These are phyloP conservation scores for Hericium erinaceus DNA, from an alignment of 768 basidiomycete genomes.

Conservation along the genomic window DNA sequence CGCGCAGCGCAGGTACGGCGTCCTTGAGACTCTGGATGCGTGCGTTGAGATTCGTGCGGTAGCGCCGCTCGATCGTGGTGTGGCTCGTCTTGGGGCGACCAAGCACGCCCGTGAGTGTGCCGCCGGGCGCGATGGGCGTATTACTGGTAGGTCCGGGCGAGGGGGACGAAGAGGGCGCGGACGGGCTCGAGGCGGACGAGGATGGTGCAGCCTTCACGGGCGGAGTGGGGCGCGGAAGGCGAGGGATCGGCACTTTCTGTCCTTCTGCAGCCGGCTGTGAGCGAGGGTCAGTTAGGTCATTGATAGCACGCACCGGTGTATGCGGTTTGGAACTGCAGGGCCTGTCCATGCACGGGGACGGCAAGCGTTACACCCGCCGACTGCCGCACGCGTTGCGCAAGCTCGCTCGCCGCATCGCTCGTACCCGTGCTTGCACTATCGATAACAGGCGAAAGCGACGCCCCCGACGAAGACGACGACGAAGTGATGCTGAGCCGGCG, in stretches of 20 bases:
- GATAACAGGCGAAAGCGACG: slow-evolving; percentile 41
- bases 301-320: slow-evolving; percentile 11
- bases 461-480: slow-evolving; percentile 45
- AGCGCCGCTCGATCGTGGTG: slow-evolving; percentile 82
- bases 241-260: slow-evolving; percentile 38
- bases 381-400: slow-evolving; percentile 29
- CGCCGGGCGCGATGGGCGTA: slow-evolving; percentile 15
- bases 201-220: slow-evolving; percentile 26
- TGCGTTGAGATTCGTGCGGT: slow-evolving; percentile 82
- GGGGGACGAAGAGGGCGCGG: slow-evolving; percentile 17
- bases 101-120: background rate
- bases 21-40: slow-evolving; percentile 74
- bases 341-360: slow-evolving; percentile 27
- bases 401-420: slow-evolving; percentile 24
- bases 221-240: slow-evolving; percentile 38
- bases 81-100: slow-evolving; percentile 76
- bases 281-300: background rate
- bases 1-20: slow-evolving; percentile 76
- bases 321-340: slow-evolving; percentile 19
- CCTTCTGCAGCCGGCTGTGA: slow-evolving; percentile 8
- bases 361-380: slow-evolving; percentile 29
- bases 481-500: slow-evolving; percentile 48
- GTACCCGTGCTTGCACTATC: slow-evolving; percentile 30
- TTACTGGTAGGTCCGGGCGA: slow-evolving; percentile 10
- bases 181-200: slow-evolving; percentile 33